Conservation (phyloP, 2,329 filamentous ascomycete genomes). For the Gaeumannomyces tritici region DNA sequence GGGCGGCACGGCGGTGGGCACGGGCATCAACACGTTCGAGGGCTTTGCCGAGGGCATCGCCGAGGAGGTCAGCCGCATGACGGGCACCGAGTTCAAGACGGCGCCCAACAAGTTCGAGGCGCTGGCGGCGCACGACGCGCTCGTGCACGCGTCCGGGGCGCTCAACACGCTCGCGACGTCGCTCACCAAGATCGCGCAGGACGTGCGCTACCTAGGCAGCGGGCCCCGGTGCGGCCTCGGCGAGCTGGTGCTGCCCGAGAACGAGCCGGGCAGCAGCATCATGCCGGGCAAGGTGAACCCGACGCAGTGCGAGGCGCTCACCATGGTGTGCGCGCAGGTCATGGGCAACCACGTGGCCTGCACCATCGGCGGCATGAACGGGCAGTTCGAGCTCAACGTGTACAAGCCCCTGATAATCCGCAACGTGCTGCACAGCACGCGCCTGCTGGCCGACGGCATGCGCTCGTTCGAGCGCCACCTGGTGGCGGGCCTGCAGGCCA, state of each 20-base stretch:
- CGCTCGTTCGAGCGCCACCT: conserved; percentile 91
- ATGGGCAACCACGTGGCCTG: conserved; percentile 95
- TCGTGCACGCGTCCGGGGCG: conserved; percentile 87
- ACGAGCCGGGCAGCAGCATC: conserved; percentile 95
- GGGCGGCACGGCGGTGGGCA: conserved; percentile 93
- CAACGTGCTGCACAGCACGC: conserved; percentile 86
- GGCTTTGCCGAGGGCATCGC: conserved; percentile 94
- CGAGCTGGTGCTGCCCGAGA: conserved; percentile 89
- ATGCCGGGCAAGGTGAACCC: conserved; percentile 99
- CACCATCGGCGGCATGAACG: conserved; percentile 92
- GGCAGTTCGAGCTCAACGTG: conserved; percentile 97
- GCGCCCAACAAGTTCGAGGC: conserved; percentile 99
- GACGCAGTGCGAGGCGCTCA: conserved; percentile 94
- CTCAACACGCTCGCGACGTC: conserved; percentile 89
- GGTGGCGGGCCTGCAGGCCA: conserved; percentile 77
- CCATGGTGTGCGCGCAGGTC: conserved; percentile 95
- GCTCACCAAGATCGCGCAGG: conserved; percentile 96
- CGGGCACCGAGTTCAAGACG: conserved; percentile 86
- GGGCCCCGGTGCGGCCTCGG: conserved; percentile 93
- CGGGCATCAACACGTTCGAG: conserved; percentile 93
- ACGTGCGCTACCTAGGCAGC: conserved; percentile 93
- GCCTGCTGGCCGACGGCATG: conserved; percentile 88
- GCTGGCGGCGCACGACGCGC: conserved; percentile 87
- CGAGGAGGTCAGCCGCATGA: conserved; percentile 83
- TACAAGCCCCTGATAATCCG: conserved; percentile 97